Conservation (phyloP, 805 yeast species). For the Ogataea saltuana region DNA sequence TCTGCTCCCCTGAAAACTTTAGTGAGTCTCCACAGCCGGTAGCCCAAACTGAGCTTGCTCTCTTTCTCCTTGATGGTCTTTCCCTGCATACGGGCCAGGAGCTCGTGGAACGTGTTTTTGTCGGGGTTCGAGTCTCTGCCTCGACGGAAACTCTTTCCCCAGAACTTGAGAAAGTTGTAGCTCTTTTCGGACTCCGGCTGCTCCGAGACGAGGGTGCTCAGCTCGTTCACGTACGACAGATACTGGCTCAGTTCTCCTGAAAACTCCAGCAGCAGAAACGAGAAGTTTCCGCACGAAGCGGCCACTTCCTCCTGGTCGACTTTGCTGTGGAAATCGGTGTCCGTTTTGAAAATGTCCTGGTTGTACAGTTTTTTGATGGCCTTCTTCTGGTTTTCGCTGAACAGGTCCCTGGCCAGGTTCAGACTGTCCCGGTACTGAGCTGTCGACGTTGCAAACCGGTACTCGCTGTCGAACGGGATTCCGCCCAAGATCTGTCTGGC, state of each 20-base stretch:
- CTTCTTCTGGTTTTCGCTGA: constrained; percentile 53
- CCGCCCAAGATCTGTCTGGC: constrained; percentile 60
- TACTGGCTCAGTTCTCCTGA: constrained; percentile 57
- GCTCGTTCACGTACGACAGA: constrained; percentile 43
- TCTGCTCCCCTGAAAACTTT: constrained; percentile 61
- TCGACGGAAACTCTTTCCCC: constrained; percentile 35
- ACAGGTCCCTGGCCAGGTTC: constrained; percentile 52
- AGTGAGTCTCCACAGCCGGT: constrained; percentile 49
- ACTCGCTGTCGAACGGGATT: constrained; percentile 51
- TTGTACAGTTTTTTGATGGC: constrained; percentile 61
- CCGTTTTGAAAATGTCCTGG: constrained; percentile 50
- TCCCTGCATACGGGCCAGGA: constrained; percentile 28
- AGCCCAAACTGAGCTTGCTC: constrained; percentile 22
- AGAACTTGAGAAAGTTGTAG: constrained; percentile 57
- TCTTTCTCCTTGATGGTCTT: constrained; percentile 10
- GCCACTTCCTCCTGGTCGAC: constrained; percentile 78
- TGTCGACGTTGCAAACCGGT: constrained; percentile 40
- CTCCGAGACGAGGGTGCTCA: constrained; percentile 3
- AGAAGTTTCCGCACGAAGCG: constrained; percentile 80
- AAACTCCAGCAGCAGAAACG: constrained; percentile 62
- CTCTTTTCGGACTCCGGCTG: constrained; percentile 26
- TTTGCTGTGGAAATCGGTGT: constrained; percentile 39
- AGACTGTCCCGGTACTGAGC: constrained; percentile 49
- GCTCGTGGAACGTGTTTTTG: constrained; percentile 36
- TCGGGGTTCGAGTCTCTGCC: constrained; percentile 1